Base-by-base conservation (phyloP, 2,329 filamentous ascomycete species). In the Fusarium sp. region DNA sequence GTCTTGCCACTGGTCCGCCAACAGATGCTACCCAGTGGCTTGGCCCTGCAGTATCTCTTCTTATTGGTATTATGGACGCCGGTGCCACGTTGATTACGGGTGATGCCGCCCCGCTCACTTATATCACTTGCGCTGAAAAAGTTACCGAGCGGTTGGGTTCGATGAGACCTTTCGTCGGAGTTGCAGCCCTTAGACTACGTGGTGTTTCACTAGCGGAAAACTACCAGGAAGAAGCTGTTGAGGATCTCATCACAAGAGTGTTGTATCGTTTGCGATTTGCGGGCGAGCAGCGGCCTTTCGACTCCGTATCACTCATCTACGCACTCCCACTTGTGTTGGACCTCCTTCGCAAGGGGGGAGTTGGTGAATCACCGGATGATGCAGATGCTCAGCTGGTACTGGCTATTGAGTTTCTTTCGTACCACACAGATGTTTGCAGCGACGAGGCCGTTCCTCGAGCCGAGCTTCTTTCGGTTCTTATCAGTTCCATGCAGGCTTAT, bases 201-300 rank as follows among this genome's bases (percentile, higher is more conserved):
- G 91, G 89, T 10, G 88, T 93, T 32, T 86, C 92, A 11, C 80
- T 99, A 5, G 86, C 92, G 0, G 85, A 90, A 12, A 88, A 91
- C 51, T 85, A 95, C 59, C 86, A 90, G 64, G 85, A 91, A 65
- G 96, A 98, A 75, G 88, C 91, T n/a, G 83, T 98, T 10, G 92
- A 93, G 55, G 89, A 91, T 57, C 86, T 98, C 14, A 85, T 97
- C 14, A 97, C 95, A 4, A 88, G 96, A 77, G 89, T 98, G 2
- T 82, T 99, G 7, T 98, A 98, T 77, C 90, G 95, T 46, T 83
- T 99, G 52, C 91, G 94, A 17, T 97, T 97, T 77, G 87, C 94
- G 36, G 91, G 92, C 51, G 96, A 98, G 76, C 95, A 98, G 77
- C 88, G 94, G n/a, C 94, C 95, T 1, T 94, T 99, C 71, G 96